Conservation (phyloP, 176 grass and related monocot genomes). For the Oropetium thomaeum region DNA sequence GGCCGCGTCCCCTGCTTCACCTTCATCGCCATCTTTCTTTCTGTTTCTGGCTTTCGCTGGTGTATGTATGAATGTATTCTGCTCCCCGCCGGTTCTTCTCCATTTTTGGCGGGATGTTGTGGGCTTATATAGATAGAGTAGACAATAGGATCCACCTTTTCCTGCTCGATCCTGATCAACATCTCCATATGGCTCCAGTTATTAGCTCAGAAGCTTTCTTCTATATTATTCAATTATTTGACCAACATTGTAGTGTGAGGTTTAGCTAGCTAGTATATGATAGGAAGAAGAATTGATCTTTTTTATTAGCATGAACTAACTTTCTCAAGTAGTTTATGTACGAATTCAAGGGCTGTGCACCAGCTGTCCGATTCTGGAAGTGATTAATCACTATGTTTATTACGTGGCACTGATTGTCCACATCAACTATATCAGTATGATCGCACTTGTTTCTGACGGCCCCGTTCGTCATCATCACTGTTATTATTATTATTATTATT, state of each 20-base stretch:
- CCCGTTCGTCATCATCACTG: too few species aligned
- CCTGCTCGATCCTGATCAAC: too few species aligned
- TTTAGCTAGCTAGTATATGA: not conserved
- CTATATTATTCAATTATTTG: slow-evolving; percentile 5
- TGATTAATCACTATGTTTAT: too few species aligned
- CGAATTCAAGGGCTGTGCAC: too few species aligned
- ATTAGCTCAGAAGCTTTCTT: not conserved
- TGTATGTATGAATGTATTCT: too few species aligned
- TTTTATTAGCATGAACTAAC: not conserved
- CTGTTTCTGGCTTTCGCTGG: too few species aligned
- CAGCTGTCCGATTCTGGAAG: too few species aligned
- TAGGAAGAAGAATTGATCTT: not conserved
- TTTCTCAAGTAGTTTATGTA: not conserved
- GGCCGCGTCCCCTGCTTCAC: slow-evolving; percentile 60
- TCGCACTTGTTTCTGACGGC: too few species aligned
- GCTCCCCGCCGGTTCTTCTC: not conserved
- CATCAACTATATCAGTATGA: too few species aligned
- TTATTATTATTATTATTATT: too few species aligned
- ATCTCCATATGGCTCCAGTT: not conserved
- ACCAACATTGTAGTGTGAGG: not conserved
- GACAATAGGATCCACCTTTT: too few species aligned
- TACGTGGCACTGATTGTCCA: too few species aligned
- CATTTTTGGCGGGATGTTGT: not conserved
- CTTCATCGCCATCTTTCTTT: slow-evolving; percentile 22
- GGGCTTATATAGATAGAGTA: slow-evolving; percentile 13